Evolutionary conservation across 1,284 basidiomycete species (phyloP).

Genomic region (Ustilago crameri): DNA sequence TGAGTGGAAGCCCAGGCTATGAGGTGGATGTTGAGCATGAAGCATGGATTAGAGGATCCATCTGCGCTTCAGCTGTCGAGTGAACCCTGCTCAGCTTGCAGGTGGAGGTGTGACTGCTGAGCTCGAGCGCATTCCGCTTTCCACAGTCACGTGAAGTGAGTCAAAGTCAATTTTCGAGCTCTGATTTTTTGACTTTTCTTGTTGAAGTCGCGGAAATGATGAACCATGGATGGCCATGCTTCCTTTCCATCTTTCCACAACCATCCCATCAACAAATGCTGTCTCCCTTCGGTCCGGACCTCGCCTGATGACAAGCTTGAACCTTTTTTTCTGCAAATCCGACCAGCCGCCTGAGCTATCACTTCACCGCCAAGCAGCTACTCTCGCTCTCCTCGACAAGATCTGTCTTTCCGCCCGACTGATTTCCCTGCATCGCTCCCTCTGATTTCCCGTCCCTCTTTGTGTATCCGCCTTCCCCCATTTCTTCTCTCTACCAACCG

Average conservation of each 20-base stretch:
- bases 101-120: slow-evolving; percentile 21
- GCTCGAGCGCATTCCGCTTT: neutral
- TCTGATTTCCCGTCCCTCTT: neutral
- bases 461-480: neutral
- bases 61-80: slow-evolving; percentile 2
- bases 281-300: neutral
- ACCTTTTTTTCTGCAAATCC: too few species aligned
- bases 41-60: neutral
- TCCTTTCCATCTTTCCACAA: slow-evolving; percentile 2
- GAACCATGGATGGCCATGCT: too few species aligned
- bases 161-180: neutral
- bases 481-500: slow-evolving; percentile 12
- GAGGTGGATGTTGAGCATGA: neutral
- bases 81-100: slow-evolving; percentile 12
- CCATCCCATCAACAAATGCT: slow-evolving; percentile 4
- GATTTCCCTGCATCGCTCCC: neutral
- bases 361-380: too few species aligned
- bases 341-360: too few species aligned
- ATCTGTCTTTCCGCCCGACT: neutral
- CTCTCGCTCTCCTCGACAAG: too few species aligned
- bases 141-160: slow-evolving; percentile 11
- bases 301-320: neutral
- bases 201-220: slow-evolving; percentile 4
- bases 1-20: neutral
- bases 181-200: slow-evolving; percentile 9